Evolutionary conservation across 2,329 filamentous ascomycete genomes (phyloP).

Genomic region (Xylaria sp.): DNA sequence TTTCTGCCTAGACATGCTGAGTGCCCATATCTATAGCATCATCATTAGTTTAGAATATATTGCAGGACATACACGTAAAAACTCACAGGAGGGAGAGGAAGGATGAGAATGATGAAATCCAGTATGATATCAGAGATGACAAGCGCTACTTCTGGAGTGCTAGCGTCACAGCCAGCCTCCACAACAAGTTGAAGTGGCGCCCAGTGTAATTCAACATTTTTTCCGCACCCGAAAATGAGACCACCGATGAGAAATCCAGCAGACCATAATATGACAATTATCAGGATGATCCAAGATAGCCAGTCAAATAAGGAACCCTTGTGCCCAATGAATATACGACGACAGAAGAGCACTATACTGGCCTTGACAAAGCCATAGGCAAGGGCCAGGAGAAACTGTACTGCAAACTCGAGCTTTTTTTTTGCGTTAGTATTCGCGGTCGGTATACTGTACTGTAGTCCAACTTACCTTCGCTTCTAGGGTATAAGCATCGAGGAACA

Average conservation of each 20-base stretch:
- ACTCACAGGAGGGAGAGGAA: conserved; percentile 6
- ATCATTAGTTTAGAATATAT: background rate
- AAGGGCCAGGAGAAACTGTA: background rate
- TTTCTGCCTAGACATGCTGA: conserved; percentile 3
- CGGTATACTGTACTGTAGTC: background rate
- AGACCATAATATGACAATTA: background rate
- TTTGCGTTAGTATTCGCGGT: background rate
- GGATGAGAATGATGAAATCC: conserved; percentile 1
- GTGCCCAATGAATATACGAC: background rate
- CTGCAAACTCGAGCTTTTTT: background rate
- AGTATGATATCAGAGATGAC: conserved; percentile 8
- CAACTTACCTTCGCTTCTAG: conserved; percentile 3
- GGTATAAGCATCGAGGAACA: background rate
- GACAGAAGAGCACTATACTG: conserved; percentile 4
- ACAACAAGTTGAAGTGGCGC: background rate
- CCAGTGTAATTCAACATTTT: conserved; percentile 1
- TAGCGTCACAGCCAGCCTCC: background rate
- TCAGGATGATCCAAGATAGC: background rate
- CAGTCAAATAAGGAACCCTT: conserved; percentile 1
- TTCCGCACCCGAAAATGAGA: background rate
- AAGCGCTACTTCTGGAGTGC: background rate
- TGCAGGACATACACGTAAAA: background rate
- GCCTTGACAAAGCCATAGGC: conserved; percentile 1
- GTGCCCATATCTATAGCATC: background rate
- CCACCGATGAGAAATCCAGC: conserved; percentile 2